Percentiles rank a stretch among this genome's conserved stretches.
Conservation (phyloP, 2,329 filamentous ascomycete species). For the Lasiodiplodia sp. region DNA sequence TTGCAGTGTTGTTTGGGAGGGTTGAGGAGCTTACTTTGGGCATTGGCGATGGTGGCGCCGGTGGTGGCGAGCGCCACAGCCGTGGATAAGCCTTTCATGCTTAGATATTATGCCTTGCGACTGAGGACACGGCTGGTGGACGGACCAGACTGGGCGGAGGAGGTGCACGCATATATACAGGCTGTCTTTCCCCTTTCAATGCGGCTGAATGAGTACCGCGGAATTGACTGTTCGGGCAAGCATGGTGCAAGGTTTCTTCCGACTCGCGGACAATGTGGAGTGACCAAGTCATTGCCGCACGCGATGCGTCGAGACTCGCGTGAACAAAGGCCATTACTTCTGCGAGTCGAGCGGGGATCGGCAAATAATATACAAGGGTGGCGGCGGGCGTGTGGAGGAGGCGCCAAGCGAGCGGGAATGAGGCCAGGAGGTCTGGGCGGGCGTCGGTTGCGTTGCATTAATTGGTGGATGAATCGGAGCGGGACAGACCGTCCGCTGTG, state of each 20-base stretch:
- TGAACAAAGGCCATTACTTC: not conserved
- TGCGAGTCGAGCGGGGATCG: not conserved
- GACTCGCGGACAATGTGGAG: not conserved
- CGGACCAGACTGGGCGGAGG: not conserved
- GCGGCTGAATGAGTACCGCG: not conserved
- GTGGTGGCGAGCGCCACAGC: not conserved
- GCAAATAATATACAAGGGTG: not conserved
- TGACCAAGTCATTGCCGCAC: constrained; percentile 4
- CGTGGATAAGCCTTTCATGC: constrained; percentile 1
- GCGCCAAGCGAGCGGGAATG: constrained; percentile 14
- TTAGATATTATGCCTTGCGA: not conserved
- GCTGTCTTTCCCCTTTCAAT: not conserved
- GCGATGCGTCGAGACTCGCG: not conserved
- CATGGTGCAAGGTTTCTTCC: not conserved
- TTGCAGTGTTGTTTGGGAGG: not conserved
- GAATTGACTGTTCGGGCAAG: not conserved
- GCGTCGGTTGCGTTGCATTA: not conserved
- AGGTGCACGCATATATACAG: not conserved
- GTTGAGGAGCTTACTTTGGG: not conserved
- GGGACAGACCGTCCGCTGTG: not conserved
- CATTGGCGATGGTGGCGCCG: not conserved
- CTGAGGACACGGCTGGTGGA: not conserved
- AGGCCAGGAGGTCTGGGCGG: constrained; percentile 5
- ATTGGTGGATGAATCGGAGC: constrained; percentile 22
- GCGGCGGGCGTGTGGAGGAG: not conserved